Base-by-base conservation (phyloP, 1,284 basidiomycete species). In the Microbotryum saponariae region DNA sequence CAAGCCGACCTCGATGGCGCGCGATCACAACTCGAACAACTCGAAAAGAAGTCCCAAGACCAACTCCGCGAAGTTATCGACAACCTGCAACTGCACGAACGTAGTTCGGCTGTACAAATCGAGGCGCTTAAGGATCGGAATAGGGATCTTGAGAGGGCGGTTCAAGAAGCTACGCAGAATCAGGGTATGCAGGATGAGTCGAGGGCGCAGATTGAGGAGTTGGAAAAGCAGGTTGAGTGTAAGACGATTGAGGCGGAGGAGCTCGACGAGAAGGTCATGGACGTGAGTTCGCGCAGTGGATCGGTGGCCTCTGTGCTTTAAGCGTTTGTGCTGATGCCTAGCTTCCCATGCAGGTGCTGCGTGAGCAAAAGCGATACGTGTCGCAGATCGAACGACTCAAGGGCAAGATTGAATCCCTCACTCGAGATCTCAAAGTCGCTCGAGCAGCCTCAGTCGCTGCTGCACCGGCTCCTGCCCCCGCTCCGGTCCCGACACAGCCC, bases 251-350 rank as follows among this genome's bases (percentile, higher is more conserved):
- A 68, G 23, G 59, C 66, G 6, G 66, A 68, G 37, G 64, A 68
- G 37, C 59, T 64, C 3, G 61, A 68, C 12, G 66, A 68, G 56
- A 68, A 66, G 57, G 52, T 63, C 29, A 63, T 68, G 44, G 64
- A 68, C 23, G 66, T 60, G 48, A 54, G 57, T 21, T 21, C n/a
- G 3, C 4, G 14, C 25, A 8, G 6, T 2, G 16, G 2, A 2
- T 7, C 23, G 1, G 6, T 23, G 10, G 25, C 21, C 6, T 25
- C 8, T n/a, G 6, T n/a, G 6, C 25, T 18, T 1, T 2, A 2
- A 2, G 25, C 29, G 25, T 27, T 20, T 4, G 3, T 21, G 44
- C n/a, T 29, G 12, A 29, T 20, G 12, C 21, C 16, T 7, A 21
- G 3, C 3, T 9, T 4, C 9, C 6, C 7, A 42, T 52, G 29